These are phyloP conservation scores for Neohortaea acidophila DNA, from an alignment of 495 filamentous ascomycete species.

Conservation along the genomic window DNA sequence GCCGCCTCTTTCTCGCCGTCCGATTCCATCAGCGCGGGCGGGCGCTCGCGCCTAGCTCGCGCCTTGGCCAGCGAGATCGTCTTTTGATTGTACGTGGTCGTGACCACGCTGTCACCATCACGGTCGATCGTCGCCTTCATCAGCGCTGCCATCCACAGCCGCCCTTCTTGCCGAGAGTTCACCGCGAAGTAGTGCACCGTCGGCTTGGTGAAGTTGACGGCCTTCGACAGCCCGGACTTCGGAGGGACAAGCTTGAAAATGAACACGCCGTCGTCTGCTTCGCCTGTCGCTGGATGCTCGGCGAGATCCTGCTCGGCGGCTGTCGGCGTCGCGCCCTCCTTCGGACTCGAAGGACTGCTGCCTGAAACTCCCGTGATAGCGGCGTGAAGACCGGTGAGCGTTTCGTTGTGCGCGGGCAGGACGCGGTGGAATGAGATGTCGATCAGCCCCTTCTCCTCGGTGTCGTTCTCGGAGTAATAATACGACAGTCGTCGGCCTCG, in stretches of 20 bases:
- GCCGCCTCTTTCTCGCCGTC: constrained; percentile 24
- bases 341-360: constrained; percentile 51
- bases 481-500: constrained; percentile 84
- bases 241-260: constrained; percentile 98
- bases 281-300: constrained; percentile 19
- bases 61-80: constrained; percentile 83
- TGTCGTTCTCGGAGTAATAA: constrained; percentile 87
- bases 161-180: constrained; percentile 70
- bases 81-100: constrained; percentile 86
- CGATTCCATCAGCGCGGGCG: constrained; percentile 68
- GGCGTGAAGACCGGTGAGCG: constrained; percentile 76
- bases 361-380: constrained; percentile 75
- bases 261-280: constrained; percentile 44
- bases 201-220: constrained; percentile 92
- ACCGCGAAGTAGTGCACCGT: constrained; percentile 96
- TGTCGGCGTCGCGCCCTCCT: constrained; percentile 44
- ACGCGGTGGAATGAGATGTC: constrained; percentile 96
- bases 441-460: constrained; percentile 84
- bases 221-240: constrained; percentile 69
- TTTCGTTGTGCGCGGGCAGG: constrained; percentile 84
- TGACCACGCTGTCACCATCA: constrained; percentile 61
- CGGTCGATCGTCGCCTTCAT: constrained; percentile 99
- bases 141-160: constrained; percentile 94
- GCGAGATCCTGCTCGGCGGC: constrained; percentile 26
- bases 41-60: constrained; percentile 63